These are phyloP conservation scores for Stachybotrys chlorohalonatus DNA, from an alignment of 2,329 filamentous ascomycete species.

Conservation along the genomic window DNA sequence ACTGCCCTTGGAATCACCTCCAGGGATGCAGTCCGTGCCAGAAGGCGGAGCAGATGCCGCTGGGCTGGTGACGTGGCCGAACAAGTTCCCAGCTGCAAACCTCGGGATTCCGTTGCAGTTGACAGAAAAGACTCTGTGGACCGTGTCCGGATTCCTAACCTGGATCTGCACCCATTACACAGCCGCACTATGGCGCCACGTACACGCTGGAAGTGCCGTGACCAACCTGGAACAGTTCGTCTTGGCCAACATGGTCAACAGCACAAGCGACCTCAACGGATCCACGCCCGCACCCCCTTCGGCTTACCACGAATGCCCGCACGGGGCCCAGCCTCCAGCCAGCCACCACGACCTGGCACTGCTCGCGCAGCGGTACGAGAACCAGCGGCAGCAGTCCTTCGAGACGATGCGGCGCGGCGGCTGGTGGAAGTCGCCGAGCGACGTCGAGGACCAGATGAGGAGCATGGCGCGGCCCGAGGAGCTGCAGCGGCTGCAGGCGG, in stretches of 20 bases:
- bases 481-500: constrained; percentile 7
- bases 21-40: neutral
- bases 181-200: constrained; percentile 11
- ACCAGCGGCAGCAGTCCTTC: neutral
- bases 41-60: no score
- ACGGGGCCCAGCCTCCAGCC: neutral
- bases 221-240: constrained; percentile 12
- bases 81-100: neutral
- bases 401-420: constrained; percentile 2
- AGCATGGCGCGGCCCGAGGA: constrained; percentile 9
- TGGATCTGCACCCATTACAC: constrained; percentile 13
- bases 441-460: constrained; percentile 11
- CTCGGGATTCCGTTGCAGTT: neutral
- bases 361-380: neutral
- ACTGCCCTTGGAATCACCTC: neutral
- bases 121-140: neutral
- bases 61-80: neutral
- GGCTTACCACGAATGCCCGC: neutral
- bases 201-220: constrained; percentile 2
- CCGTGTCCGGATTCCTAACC: constrained; percentile 11
- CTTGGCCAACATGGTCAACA: constrained; percentile 6
- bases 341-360: neutral
- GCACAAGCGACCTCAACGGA: neutral
- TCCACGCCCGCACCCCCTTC: neutral
- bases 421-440: constrained; percentile 13